Evolutionary conservation across 1,139 yeast species (phyloP), one percentile per base, ranked within the genome.

Genomic region (Geotrichum phurueaensis): DNA sequence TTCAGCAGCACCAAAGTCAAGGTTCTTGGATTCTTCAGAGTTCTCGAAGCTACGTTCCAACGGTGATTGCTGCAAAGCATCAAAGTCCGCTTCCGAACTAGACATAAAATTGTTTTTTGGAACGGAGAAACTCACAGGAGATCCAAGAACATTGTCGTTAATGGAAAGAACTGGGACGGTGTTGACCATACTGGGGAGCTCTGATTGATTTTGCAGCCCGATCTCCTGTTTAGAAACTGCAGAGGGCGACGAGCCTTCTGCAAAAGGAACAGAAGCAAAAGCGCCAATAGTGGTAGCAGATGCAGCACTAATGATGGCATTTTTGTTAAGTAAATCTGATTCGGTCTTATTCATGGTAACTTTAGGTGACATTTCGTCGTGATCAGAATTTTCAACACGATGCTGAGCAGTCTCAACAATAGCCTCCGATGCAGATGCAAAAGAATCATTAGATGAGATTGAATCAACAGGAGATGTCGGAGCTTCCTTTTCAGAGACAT

Each of bases 71-170:
- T 27, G 31, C 31, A 27, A 27, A 27, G 10, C 31, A 27, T 27
- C 9, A 27, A 27, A 27, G 1, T 2, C 9, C 10, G 31, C 31
- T 39, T 39, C 47, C 20, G 49, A 33, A 12, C 49, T 25, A 29
- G 57, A 54, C 3, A 51, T 51, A n/a, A 54, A 54, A 29, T 47
- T n/a, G 45, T 47, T 47, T 9, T 9, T 15, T 13, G 57, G 47
- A 6, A 43, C 29, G 18, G 22, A 22, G 20, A 49, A 53, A 22
- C 25, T 31, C 7, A 23, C 22, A 2, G 49, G 48, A 20, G 56
- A 36, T 29, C 20, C 18, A 2, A 39, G 18, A 15, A 15, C 20
- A 39, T 13, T 39, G n/a, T 39, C 47, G 18, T 39, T n/a, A 36
- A 15, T 36, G 5, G 47, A 18, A 39, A 39, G 18, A 39, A n/a